Evolutionary conservation across 164 flowering plant species (phyloP).

Genomic region (Brasenia schreberi): DNA sequence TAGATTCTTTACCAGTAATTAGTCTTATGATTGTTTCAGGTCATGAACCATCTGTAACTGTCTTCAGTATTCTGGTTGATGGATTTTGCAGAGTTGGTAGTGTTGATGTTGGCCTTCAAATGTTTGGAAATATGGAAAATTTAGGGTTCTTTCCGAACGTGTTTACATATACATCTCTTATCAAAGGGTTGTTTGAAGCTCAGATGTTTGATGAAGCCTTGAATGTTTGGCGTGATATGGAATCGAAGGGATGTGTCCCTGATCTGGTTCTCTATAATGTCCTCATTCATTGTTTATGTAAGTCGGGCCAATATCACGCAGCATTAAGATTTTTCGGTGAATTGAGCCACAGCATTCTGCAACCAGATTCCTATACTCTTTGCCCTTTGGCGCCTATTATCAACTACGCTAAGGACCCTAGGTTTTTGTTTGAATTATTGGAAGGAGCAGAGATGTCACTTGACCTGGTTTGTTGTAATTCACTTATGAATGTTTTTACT

Average conservation of each 20-base stretch:
- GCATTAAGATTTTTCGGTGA: conserved; percentile 28
- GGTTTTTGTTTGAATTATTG: conserved; percentile 20
- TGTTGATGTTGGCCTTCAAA: conserved; percentile 20
- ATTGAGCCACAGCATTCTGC: conserved; percentile 19
- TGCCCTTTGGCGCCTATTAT: conserved; percentile 28
- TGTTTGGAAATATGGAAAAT: conserved; percentile 36
- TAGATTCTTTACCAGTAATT: conserved; percentile 35
- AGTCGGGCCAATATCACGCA: conserved; percentile 31
- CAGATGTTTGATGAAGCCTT: conserved; percentile 20
- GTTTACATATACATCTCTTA: conserved; percentile 44
- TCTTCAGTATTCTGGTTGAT: conserved; percentile 48
- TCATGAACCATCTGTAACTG: conserved; percentile 18
- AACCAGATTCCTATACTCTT: conserved; percentile 48
- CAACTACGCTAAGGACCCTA: conserved; percentile 19
- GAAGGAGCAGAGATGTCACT: conserved; percentile 15
- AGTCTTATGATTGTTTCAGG: conserved; percentile 37
- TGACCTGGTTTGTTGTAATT: conserved; percentile 40
- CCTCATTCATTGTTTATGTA: conserved; percentile 37
- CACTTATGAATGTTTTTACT: conserved; percentile 31
- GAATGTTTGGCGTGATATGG: conserved; percentile 19
- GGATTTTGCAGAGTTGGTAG: conserved; percentile 27
- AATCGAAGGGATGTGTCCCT: conserved; percentile 20
- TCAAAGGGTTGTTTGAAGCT: conserved; percentile 36
- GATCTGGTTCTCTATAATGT: conserved; percentile 53
- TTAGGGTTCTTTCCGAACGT: conserved; percentile 41